Evolutionary conservation across 257 asterid genomes (phyloP), one percentile per base, ranked within the genome.

Genomic region (Dorcoceras hygrometricum): DNA sequence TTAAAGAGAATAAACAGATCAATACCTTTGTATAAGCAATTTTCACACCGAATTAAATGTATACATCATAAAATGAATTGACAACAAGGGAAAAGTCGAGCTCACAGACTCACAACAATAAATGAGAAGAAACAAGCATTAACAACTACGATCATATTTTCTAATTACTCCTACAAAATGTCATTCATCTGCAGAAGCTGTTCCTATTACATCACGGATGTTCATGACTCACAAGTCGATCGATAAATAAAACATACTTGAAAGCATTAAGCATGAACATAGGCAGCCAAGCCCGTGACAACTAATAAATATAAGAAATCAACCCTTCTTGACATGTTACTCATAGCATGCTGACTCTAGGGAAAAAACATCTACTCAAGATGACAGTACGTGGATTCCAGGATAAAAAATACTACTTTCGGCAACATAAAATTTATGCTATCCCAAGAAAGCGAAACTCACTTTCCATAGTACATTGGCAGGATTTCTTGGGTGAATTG

Each of bases 391-490:
- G 36, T 36, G 54, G 14, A 11, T 36, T 61, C 39, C 29, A 34
- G 4, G 9, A 18, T 34, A 23, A 7, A 26, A 65, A 29, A 64
- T n/a, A 56, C 43, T 46, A 16, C 7, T 43, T 43, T 43, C 18
- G 19, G 19, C 51, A 12, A 43, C 51, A 43, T 43, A 4, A 43
- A 43, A 2, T 4, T 14, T 43, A 14, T 14, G 3, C 51, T 16
- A 7, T 23, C 23, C 51, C 14, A 28, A 65, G 12, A 8, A 0
- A 55, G 20, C 66, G 48, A 31, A 48, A 79, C 95, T 84, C 72
- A 91, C 98, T 75, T 80, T 77, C 88, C 95, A 36, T 77, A 81
- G 77, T 89, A 87, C 71, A 89, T 70, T 67, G 98, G 96, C 79
- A 69, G 16, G 65, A 89, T 81, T 62, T 86, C 88, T 48, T 77